Conservation (phyloP, 2,329 filamentous ascomycete species). For the Colletotrichum eremochloae region DNA sequence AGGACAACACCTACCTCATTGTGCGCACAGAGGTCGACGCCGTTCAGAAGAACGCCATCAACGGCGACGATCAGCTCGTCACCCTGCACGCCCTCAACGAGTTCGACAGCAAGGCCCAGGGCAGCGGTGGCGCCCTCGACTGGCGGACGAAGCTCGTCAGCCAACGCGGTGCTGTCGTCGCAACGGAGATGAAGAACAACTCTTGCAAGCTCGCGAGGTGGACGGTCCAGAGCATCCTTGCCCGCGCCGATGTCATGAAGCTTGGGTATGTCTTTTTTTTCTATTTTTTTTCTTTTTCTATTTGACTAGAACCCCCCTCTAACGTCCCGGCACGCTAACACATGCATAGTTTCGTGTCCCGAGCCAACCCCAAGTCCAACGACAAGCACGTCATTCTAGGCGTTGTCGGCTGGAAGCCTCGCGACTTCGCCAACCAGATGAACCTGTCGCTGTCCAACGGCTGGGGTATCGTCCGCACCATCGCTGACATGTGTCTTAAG, state of each 20-base stretch:
- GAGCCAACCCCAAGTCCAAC: constrained; percentile 90
- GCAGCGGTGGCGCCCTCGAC: constrained; percentile 93
- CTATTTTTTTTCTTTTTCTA: constrained; percentile 50
- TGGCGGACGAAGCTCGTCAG: constrained; percentile 96
- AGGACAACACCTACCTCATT: constrained; percentile 86
- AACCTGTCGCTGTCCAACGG: constrained; percentile 96
- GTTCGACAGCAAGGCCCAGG: constrained; percentile 98
- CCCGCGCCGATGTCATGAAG: constrained; percentile 99
- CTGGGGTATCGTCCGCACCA: constrained; percentile 98
- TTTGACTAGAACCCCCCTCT: not conserved
- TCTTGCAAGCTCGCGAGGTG: constrained; percentile 97
- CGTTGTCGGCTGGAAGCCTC: constrained; percentile 97
- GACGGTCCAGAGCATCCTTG: constrained; percentile 96
- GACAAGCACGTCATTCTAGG: constrained; percentile 96
- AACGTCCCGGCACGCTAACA: constrained; percentile 48
- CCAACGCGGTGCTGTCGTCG: constrained; percentile 96
- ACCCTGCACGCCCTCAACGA: constrained; percentile 98
- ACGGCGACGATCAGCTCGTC: constrained; percentile 90
- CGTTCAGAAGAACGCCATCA: constrained; percentile 93
- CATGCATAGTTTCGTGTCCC: constrained; percentile 85
- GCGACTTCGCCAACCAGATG: constrained; percentile 98
- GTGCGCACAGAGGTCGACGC: constrained; percentile 97
- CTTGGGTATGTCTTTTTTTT: constrained; percentile 78
- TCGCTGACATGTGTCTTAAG: constrained; percentile 91
- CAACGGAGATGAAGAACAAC: constrained; percentile 99